Conservation (phyloP, 352 stramenopile genomes). For the Phytophthora fragariaefolia region DNA sequence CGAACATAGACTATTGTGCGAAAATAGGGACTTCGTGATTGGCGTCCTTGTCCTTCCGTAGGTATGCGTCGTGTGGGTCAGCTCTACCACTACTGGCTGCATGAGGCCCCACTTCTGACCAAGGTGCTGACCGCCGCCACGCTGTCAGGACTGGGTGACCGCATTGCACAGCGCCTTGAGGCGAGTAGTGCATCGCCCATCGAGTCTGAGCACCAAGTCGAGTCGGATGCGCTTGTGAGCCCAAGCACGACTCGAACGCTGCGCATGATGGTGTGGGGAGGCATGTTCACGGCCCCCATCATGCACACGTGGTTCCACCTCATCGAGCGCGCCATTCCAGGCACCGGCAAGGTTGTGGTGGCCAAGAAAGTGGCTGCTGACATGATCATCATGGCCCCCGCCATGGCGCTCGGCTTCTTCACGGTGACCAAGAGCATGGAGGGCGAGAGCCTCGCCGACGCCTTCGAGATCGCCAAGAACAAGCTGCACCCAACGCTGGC, state of each 20-base stretch:
- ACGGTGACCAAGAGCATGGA: slow-evolving; percentile 52
- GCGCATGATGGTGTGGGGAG: slow-evolving; percentile 89
- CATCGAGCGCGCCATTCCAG: slow-evolving; percentile 65
- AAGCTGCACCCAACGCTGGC: slow-evolving; percentile 46
- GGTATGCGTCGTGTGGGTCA: slow-evolving; percentile 38
- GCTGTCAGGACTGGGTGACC: slow-evolving; percentile 55
- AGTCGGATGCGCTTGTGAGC: slow-evolving; percentile 17
- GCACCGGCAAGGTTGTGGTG: slow-evolving; percentile 33
- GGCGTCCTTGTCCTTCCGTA: background rate
- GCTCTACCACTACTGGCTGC: slow-evolving; percentile 53
- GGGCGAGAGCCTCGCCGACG: slow-evolving; percentile 37
- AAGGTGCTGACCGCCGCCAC: slow-evolving; percentile 56
- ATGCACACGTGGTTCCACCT: slow-evolving; percentile 92
- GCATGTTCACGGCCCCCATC: slow-evolving; percentile 83
- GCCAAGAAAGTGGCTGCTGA: slow-evolving; percentile 52
- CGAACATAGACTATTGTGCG: background rate
- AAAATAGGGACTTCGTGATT: slow-evolving; percentile 2
- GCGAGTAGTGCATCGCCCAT: slow-evolving; percentile 3
- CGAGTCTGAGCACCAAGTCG: background rate
- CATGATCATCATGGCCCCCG: slow-evolving; percentile 52
- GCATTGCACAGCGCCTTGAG: slow-evolving; percentile 52
- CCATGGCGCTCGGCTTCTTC: slow-evolving; percentile 51
- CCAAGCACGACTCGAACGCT: slow-evolving; percentile 51
- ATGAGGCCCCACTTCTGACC: slow-evolving; percentile 57
- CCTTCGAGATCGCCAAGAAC: slow-evolving; percentile 41